phyloP scores from a whole-genome alignment of 2,329 filamentous ascomycete species.

The Diaporthe ilicicola region DNA sequence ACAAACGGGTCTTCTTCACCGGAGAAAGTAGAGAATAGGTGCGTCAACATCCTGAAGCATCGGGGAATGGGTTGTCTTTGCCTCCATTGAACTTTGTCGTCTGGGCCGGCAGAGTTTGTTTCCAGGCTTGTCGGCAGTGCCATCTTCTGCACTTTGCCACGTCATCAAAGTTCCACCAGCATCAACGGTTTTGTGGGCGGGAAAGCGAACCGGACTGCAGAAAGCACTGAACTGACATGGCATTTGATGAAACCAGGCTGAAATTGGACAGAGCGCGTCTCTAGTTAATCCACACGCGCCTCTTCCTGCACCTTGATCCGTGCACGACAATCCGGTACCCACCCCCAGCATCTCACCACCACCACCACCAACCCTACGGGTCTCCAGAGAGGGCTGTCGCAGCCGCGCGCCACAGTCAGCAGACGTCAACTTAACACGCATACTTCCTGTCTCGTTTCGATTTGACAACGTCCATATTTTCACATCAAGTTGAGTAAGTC shows the following conservation, averaged over 20 bases:
- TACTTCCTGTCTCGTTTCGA: not conserved
- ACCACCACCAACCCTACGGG: conserved; percentile 10
- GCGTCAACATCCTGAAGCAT: conserved; percentile 10
- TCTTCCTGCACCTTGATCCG: conserved; percentile 34
- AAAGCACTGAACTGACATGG: conserved; percentile 26
- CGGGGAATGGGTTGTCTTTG: not conserved
- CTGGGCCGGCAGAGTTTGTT: not conserved
- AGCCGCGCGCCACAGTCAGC: conserved; percentile 14
- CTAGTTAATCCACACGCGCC: conserved; percentile 26
- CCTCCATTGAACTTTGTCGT: not conserved
- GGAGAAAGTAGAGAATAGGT: not conserved
- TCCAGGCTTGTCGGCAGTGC: not conserved
- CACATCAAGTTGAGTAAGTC: conserved; percentile 12
- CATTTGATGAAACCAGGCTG: conserved; percentile 26
- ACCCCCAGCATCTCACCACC: conserved; percentile 29
- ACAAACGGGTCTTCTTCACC: not conserved
- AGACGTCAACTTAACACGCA: not conserved
- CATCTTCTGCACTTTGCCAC: conserved; percentile 19
- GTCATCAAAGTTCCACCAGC: conserved; percentile 13
- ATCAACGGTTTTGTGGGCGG: not conserved
- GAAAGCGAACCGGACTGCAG: not conserved
- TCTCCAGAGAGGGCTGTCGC: not conserved
- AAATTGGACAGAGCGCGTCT: conserved; percentile 32
- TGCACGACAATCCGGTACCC: conserved; percentile 32
- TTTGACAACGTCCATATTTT: not conserved